These are phyloP conservation scores for Heritiera fomes DNA, from an alignment of 345 rosid species.

Conservation along the genomic window DNA sequence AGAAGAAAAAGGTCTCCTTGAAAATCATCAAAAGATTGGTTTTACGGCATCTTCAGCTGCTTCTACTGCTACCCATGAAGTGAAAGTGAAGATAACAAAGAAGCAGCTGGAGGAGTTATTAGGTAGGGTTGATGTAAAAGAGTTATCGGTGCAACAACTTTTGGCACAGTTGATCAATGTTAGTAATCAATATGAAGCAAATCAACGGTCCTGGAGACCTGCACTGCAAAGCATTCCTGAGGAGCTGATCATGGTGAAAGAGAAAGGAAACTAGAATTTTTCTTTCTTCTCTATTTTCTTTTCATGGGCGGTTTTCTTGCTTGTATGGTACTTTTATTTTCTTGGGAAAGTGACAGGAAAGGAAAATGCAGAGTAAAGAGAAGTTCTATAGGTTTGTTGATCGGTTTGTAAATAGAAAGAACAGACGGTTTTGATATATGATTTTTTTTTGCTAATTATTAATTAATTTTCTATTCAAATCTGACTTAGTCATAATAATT, in stretches of 20 bases:
- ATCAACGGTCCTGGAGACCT: constrained; percentile 60
- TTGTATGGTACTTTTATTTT: constrained; percentile 5
- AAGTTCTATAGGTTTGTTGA: background rate
- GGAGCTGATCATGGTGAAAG: background rate
- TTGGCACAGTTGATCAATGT: constrained; percentile 36
- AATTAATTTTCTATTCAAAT: background rate
- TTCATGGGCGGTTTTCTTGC: background rate
- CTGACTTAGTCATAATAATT: background rate
- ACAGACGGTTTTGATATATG: background rate
- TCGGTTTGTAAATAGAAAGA: constrained; percentile 3
- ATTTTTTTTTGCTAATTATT: background rate
- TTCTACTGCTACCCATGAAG: constrained; percentile 27
- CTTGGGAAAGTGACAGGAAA: constrained; percentile 21
- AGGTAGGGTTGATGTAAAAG: constrained; percentile 40
- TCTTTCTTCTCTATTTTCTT: background rate
- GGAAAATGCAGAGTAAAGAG: background rate
- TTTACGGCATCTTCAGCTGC: constrained; percentile 17
- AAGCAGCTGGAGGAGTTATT: constrained; percentile 55
- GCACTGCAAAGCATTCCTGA: constrained; percentile 68
- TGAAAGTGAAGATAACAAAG: constrained; percentile 61
- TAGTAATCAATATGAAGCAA: constrained; percentile 21
- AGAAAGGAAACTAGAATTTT: background rate
- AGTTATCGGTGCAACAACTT: constrained; percentile 45
- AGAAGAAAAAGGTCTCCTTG: constrained; percentile 21
- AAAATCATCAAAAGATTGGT: background rate